Evolutionary conservation across 148 eudicot genomes (phyloP).

Genomic region (Rhododendron ovatum): DNA sequence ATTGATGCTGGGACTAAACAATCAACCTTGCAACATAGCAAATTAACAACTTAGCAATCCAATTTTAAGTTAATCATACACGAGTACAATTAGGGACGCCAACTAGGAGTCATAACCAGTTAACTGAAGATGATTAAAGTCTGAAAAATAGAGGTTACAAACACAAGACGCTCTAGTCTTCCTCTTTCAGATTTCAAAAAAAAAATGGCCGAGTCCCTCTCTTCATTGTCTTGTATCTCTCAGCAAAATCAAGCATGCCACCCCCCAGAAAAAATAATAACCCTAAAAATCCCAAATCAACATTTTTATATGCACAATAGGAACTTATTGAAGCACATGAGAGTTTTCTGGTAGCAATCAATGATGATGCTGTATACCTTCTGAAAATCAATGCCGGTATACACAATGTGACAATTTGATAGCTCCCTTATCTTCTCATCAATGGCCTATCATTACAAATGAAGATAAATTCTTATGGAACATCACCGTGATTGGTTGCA

Average conservation of each 20-base stretch:
- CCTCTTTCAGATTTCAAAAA: background rate
- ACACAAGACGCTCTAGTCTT: background rate
- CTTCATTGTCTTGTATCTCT: background rate
- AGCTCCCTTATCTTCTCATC: constrained; percentile 94
- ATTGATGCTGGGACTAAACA: background rate
- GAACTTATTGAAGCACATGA: background rate
- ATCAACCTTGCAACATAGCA: background rate
- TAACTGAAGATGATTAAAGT: background rate
- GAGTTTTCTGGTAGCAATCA: background rate
- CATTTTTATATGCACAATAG: background rate
- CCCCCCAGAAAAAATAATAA: background rate
- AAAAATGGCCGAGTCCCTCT: background rate
- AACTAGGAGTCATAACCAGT: background rate
- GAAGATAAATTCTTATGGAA: background rate
- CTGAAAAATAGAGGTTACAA: background rate
- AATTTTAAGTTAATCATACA: too few species aligned
- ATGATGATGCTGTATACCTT: constrained; percentile 46
- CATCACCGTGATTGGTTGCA: background rate
- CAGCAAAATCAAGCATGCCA: background rate
- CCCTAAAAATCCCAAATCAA: background rate
- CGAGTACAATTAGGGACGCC: background rate
- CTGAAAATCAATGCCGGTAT: constrained; percentile 76
- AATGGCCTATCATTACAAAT: constrained; percentile 58
- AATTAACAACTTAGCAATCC: background rate
- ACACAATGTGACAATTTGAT: constrained; percentile 84